Base-by-base conservation (phyloP, 192 early-diverging fungal genomes). In the Backusella sp. region DNA sequence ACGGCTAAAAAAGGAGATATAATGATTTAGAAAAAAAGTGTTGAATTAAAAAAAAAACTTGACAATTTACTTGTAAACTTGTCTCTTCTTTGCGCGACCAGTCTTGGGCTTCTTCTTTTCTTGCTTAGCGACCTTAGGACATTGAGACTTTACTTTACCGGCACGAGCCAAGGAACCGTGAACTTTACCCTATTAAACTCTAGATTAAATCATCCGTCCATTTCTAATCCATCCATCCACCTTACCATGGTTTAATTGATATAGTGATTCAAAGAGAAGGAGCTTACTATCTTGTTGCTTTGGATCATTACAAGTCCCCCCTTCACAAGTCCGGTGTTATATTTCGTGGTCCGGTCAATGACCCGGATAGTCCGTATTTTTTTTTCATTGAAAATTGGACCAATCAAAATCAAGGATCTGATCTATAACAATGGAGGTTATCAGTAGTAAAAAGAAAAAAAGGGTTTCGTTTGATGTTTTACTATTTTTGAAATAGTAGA, bases 91-190 rank as follows among this genome's bases (percentile, higher is more conserved):
- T 82, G 96, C 95, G 82, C 98, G 96, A 86, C 97, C 92, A 77
- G 86, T 85, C 82, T 85, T 84, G 87, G 95, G 90, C 92, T 99
- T 99, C 88, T 95, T 90, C 93, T 98, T 96, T 84, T 97, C 96
- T 85, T 96, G 92, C 91, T 94, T 92, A 81, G 96, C 96, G 79
- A 98, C 98, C 90, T 97, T 98, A 81, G 98, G 96, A 80, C 92
- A 95, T 89, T 98, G 97, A 79, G 92, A 93, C 96, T 99, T 99
- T 86, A 99, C 98, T 90, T 99, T 99, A 93, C 98, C 98, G 90
- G 98, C 98, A 98, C 98, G 97, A 90, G 98, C 95, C 85, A 99
- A 93, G 80, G 96, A 97, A 90, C 97, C 97, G 93, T 99, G 97
- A 85, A 99, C 97, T 94, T 99, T 99, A 93, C 96, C 97, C 97